These are phyloP conservation scores for Beta macrorhiza DNA, from an alignment of 179 eudicot genomes.

Conservation along the genomic window DNA sequence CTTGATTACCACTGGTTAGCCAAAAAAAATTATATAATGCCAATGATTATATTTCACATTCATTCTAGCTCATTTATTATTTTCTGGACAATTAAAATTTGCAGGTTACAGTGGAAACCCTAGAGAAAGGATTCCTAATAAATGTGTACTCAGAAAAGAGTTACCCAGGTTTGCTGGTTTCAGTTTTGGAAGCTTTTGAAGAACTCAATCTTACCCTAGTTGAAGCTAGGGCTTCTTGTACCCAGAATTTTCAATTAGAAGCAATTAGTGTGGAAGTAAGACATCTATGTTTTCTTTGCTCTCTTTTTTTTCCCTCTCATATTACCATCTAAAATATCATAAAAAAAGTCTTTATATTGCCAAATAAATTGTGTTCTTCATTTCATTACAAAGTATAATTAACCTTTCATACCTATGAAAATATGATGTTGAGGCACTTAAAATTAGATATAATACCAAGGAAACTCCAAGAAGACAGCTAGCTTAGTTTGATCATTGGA, in stretches of 20 bases:
- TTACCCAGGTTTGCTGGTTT: constrained; percentile 63
- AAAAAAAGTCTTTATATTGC: background rate
- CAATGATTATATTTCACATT: background rate
- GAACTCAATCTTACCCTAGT: constrained; percentile 60
- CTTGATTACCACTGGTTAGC: too few species aligned
- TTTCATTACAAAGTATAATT: background rate
- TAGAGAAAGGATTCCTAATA: constrained; percentile 69
- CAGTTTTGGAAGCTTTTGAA: constrained; percentile 66
- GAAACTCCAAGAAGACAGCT: constrained; percentile 25
- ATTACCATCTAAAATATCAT: background rate
- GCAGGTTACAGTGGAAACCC: constrained; percentile 73
- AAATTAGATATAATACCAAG: constrained; percentile 7
- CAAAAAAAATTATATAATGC: background rate
- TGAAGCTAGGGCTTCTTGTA: constrained; percentile 79
- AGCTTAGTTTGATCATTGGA: constrained; percentile 4
- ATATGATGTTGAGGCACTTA: constrained; percentile 1
- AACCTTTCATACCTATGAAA: background rate
- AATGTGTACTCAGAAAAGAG: constrained; percentile 54
- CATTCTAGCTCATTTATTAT: too few species aligned
- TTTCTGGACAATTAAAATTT: background rate
- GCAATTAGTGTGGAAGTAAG: constrained; percentile 63
- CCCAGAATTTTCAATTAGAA: constrained; percentile 56
- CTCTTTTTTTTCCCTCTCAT: background rate
- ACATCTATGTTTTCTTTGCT: background rate
- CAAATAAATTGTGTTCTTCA: background rate